Base-by-base conservation (phyloP, 1,139 yeast species). In the Blastobotrys proliferans region DNA sequence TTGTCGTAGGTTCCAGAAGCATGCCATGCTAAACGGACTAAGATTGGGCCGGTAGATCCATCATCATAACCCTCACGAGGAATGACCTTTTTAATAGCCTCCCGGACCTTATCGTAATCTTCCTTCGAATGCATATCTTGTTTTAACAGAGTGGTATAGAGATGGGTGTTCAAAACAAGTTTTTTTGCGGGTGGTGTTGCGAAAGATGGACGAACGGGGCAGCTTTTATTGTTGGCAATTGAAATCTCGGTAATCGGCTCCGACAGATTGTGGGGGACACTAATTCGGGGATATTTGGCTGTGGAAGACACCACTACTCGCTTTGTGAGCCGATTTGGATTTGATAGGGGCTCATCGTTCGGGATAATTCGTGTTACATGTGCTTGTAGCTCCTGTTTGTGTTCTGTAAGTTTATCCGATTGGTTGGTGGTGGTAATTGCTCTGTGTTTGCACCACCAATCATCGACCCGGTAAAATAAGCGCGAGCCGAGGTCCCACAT, bases 61-160 rank as follows among this genome's bases (percentile, higher is more conserved):
- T 80, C 84, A 53, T 81, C 86, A 56, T 73, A 75, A 56, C 80
- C 94, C 46, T 82, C 80, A 29, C 84, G 87, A 49, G 80, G 76
- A 32, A 92, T 65, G 53, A 84, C 81, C 40, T 70, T 63, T 5
- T 92, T 87, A 63, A 90, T 87, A 29, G 79, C 92, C 56, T 86
- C 85, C 61, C 86, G 85, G 31, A 90, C 79, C 24, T 77, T 63
- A 58, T 83, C 92, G 66, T 83, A 88, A 51, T 84, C 68, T 29
- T 56, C 18, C 19, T 33, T 33, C 6, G 37, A 21, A 14, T 33
- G 37, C 37, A 33, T 20, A 5, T 29, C 26, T 8, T 9, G 26
- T 8, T 24, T 24, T 24, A 8, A n/a, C n/a, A n/a, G n/a, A n/a
- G n/a, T n/a, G n/a, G n/a, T 8, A 24, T 24, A 28, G 5, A 40